Conservation (phyloP, 169 alveolate genomes). For the Plasmodium ovale region DNA sequence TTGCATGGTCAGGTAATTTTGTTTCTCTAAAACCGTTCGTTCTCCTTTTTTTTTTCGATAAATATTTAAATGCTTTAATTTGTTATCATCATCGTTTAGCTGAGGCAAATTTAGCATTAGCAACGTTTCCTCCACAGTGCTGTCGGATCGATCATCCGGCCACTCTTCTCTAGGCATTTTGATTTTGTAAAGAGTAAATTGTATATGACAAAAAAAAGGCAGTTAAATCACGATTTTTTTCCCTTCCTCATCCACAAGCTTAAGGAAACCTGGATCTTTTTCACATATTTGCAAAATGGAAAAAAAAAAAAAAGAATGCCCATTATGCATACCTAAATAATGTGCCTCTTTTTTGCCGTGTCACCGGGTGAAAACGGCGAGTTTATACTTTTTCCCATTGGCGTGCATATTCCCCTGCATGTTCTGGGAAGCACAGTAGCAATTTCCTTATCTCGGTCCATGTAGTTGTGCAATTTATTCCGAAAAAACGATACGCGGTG, state of each 20-base stretch:
- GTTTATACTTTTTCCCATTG: too few relatives aligned
- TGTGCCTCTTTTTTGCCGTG: too few relatives aligned
- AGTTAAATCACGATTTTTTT: too few relatives aligned
- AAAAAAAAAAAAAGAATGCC: not conserved
- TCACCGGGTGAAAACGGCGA: too few relatives aligned
- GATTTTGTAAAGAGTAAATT: not conserved
- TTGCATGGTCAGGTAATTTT: not conserved
- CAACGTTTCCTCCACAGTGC: constrained; percentile 69
- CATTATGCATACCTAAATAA: not conserved
- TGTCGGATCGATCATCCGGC: constrained; percentile 39
- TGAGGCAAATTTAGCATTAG: constrained; percentile 67
- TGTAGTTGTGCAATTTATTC: too few relatives aligned
- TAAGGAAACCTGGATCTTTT: too few relatives aligned
- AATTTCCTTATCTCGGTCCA: too few relatives aligned
- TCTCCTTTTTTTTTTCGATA: constrained; percentile 61
- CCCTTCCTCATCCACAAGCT: too few relatives aligned
- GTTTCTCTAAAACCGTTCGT: not conserved
- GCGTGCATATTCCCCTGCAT: too few relatives aligned
- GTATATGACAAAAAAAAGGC: not conserved
- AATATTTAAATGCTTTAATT: constrained; percentile 49
- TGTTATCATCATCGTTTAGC: constrained; percentile 29
- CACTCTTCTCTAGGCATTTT: not conserved
- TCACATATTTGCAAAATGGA: not conserved
- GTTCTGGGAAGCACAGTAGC: too few relatives aligned
- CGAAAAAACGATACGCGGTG: too few relatives aligned